Conservation (phyloP, 2,329 filamentous ascomycete genomes). For the Cercospora zeina region DNA sequence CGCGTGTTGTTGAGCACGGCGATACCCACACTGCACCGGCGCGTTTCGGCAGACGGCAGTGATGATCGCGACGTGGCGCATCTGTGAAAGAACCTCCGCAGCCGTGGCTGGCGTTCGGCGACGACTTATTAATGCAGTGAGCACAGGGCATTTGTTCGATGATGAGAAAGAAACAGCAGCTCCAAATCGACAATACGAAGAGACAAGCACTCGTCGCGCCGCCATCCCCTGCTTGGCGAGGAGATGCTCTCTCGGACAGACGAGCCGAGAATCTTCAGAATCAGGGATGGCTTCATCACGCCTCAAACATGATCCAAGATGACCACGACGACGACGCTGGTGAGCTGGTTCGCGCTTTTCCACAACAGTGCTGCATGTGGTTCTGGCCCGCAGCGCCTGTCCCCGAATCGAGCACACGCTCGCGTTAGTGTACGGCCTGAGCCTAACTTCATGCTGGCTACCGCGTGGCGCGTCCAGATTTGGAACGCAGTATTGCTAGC, state of each 20-base stretch:
- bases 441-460: slow-evolving; percentile 16
- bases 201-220: not conserved
- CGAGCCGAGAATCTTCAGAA: not conserved
- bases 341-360: slow-evolving; percentile 1
- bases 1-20: not conserved
- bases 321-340: not conserved
- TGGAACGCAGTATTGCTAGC: slow-evolving; percentile 7
- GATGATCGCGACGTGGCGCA: slow-evolving; percentile 3
- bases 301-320: slow-evolving; percentile 8
- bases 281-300: not conserved
- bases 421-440: slow-evolving; percentile 13
- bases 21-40: not conserved
- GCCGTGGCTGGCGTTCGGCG: not conserved
- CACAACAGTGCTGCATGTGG: slow-evolving; percentile 1
- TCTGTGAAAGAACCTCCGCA: not conserved
- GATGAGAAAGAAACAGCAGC: not conserved
- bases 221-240: not conserved
- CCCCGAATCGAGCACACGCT: slow-evolving; percentile 14
- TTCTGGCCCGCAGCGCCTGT: slow-evolving; percentile 6
- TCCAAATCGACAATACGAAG: not conserved
- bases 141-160: not conserved
- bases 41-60: slow-evolving; percentile 4
- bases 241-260: too few species aligned
- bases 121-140: not conserved
- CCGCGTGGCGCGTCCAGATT: slow-evolving; percentile 14